Evolutionary conservation across 805 yeast genomes (phyloP).

Genomic region (Kregervanrija delftensis): DNA sequence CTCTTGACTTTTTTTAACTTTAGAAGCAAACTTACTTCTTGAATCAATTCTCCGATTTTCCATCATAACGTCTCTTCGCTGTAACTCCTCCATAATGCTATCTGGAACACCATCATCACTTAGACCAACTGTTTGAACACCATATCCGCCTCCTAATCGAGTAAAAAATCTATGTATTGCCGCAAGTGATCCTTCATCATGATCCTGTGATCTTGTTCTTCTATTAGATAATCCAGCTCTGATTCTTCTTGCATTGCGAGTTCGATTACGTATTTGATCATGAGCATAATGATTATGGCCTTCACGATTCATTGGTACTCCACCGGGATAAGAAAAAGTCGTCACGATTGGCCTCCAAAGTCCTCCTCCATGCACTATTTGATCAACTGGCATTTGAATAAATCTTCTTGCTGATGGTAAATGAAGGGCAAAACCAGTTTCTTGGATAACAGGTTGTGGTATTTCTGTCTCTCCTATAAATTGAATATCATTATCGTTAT

Average conservation of each 20-base stretch:
- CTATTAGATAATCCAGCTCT: too few relatives aligned
- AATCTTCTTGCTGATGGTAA: slow-evolving; percentile 1
- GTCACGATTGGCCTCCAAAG: not conserved
- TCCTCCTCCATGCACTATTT: not conserved
- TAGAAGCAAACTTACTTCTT: slow-evolving; percentile 18
- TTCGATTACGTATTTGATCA: too few relatives aligned
- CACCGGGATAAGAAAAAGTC: too few relatives aligned
- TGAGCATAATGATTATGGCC: too few relatives aligned
- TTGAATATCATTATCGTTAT: slow-evolving; percentile 5
- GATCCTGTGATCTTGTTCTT: too few relatives aligned
- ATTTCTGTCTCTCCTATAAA: slow-evolving; percentile 4
- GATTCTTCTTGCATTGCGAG: too few relatives aligned
- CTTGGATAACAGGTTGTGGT: too few relatives aligned
- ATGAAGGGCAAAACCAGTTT: slow-evolving; percentile 1
- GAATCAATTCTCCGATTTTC: slow-evolving; percentile 20
- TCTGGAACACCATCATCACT: slow-evolving; percentile 19
- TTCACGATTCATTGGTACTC: too few relatives aligned
- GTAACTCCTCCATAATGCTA: slow-evolving; percentile 23
- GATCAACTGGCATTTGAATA: not conserved
- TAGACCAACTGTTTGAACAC: slow-evolving; percentile 1
- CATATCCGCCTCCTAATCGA: not conserved
- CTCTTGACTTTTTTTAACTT: slow-evolving; percentile 12
- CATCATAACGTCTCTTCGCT: slow-evolving; percentile 21
- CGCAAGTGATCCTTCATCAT: too few relatives aligned
- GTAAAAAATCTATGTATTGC: too few relatives aligned